Percentiles rank a stretch among this genome's conserved stretches.
phyloP scores from a whole-genome alignment of 352 stramenopile genomes.

The Phytophthora crassamura region DNA sequence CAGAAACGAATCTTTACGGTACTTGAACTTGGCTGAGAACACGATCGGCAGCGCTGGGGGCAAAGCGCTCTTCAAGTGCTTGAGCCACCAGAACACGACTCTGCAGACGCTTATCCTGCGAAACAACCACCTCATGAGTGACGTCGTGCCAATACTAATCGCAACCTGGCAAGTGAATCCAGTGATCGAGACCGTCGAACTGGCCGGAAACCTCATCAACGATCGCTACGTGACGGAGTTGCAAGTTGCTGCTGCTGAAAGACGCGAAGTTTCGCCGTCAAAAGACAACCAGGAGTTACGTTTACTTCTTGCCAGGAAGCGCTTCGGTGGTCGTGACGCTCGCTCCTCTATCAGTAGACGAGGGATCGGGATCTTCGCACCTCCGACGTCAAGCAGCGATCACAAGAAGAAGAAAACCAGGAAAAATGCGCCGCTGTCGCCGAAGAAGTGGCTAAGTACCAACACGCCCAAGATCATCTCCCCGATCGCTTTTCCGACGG shows the following conservation, averaged over 20 bases:
- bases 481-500: conserved; percentile 20
- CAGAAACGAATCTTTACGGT: conserved; percentile 48
- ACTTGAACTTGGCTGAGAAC: conserved; percentile 75
- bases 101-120: conserved; percentile 57
- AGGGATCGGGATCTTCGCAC: conserved; percentile 10
- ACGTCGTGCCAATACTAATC: conserved; percentile 42
- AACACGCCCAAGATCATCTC: conserved; percentile 25
- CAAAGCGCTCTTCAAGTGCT: conserved; percentile 51
- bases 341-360: conserved; percentile 8
- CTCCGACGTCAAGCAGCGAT: conserved; percentile 8
- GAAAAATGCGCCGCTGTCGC: conserved; percentile 41
- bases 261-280: conserved; percentile 16
- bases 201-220: conserved; percentile 68
- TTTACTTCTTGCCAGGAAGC: conserved; percentile 54
- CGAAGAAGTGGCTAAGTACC: conserved; percentile 58
- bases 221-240: conserved; percentile 45
- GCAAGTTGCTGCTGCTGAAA: conserved; percentile 34
- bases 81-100: conserved; percentile 43
- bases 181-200: conserved; percentile 47
- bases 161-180: conserved; percentile 52
- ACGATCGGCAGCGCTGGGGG: conserved; percentile 53
- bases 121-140: conserved; percentile 74
- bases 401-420: conserved; percentile 11
- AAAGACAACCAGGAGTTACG: conserved; percentile 48
- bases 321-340: conserved; percentile 28